Conservation (phyloP, 306 rosid genomes). For the Fagus sylvatica region DNA sequence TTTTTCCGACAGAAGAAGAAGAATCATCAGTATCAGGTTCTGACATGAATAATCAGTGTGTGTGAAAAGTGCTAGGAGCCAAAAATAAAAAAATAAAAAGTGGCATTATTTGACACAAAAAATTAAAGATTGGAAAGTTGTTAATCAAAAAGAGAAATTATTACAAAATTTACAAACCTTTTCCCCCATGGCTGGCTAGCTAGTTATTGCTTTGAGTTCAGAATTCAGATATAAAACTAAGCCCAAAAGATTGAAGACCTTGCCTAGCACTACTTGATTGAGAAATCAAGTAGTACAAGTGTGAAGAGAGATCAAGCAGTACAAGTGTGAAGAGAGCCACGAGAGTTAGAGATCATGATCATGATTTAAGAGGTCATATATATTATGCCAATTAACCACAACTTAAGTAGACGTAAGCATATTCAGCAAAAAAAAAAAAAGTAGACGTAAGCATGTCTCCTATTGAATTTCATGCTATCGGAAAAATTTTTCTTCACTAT, state of each 20-base stretch:
- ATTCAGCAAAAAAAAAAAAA: too few species aligned
- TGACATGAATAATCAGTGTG: conserved; percentile 1
- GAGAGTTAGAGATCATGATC: too few species aligned
- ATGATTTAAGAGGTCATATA: too few species aligned
- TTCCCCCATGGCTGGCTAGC: conserved; percentile 47
- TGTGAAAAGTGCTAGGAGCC: conserved; percentile 7
- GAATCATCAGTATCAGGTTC: background rate
- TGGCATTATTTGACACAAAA: background rate
- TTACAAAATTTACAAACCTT: conserved; percentile 25
- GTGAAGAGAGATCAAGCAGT: too few species aligned
- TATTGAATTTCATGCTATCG: too few species aligned
- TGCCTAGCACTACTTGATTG: background rate
- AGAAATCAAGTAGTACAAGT: background rate
- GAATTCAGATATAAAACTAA: conserved; percentile 39
- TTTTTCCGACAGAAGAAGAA: background rate
- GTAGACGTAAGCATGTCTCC: too few species aligned
- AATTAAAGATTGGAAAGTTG: background rate
- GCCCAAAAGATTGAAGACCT: background rate
- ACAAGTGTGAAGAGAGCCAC: background rate
- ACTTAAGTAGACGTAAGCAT: too few species aligned
- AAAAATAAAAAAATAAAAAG: background rate
- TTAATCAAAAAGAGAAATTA: too few species aligned
- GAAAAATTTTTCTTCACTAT: too few species aligned
- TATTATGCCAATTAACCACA: too few species aligned
- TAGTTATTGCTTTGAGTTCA: conserved; percentile 6